Evolutionary conservation across 257 asterid genomes (phyloP).

Genomic region (Capsicum baccatum): DNA sequence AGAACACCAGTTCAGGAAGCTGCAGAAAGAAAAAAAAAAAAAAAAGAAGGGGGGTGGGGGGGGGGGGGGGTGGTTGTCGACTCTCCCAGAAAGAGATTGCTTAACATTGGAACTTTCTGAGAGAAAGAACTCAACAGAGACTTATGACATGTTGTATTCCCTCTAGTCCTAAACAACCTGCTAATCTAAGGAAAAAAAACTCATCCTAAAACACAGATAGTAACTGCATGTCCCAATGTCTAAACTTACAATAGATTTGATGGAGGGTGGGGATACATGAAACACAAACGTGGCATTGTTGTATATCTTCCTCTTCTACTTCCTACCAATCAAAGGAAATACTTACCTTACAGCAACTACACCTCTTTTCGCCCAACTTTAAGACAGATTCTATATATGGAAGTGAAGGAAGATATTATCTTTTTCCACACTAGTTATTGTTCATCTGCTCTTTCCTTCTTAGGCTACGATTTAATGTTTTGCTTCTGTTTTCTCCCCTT

Average conservation of each 20-base stretch:
- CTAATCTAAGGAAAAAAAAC: no score
- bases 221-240: background rate
- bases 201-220: background rate
- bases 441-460: background rate
- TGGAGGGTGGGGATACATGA: background rate
- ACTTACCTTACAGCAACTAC: constrained; percentile 6
- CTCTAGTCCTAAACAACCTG: background rate
- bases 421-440: background rate
- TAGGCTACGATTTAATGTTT: background rate
- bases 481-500: background rate
- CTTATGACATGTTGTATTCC: background rate
- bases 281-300: background rate
- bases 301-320: background rate
- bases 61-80: background rate
- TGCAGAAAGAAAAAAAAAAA: no score
- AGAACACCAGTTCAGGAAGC: background rate
- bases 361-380: constrained; percentile 3
- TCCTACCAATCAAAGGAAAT: background rate
- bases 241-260: background rate
- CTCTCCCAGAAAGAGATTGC: constrained; percentile 15
- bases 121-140: background rate
- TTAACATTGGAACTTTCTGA: background rate
- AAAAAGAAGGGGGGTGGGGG: no score
- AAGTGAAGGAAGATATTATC: background rate
- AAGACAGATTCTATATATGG: background rate